Percentiles rank a stretch among this genome's conserved stretches.
Evolutionary conservation across 176 grass and related monocot species (phyloP).

Genomic region (Zea mays): Zm-B73-REFERENCE-NAM-5.0 NC_050098.1:231210001-231210500

Average conservation of each 20-base stretch:
- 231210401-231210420: conserved; percentile 70
- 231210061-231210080: conserved; percentile 76
- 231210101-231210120: conserved; percentile 91
- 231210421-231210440: conserved; percentile 93
- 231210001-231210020: conserved; percentile 91
- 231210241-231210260: background rate
- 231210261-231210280: conserved; percentile 28
- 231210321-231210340: conserved; percentile 81
- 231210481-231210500: conserved; percentile 69
- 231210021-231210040: conserved; percentile 77
- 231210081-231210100: conserved; percentile 90
- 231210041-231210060: conserved; percentile 91
- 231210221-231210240: conserved; percentile 53
- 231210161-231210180: conserved; percentile 81
- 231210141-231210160: conserved; percentile 83
- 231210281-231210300: conserved; percentile 32
- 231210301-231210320: conserved; percentile 85
- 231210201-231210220: conserved; percentile 74
- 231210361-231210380: conserved; percentile 71
- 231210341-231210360: conserved; percentile 71
- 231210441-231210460: conserved; percentile 90
- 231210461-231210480: conserved; percentile 58
- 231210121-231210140: conserved; percentile 79
- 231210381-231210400: conserved; percentile 75
- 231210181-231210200: conserved; percentile 95